Evolutionary conservation across 768 basidiomycete species (phyloP), one percentile per base, ranked within the genome.

Genomic region (Dictyophora rubrovolvata): DNA sequence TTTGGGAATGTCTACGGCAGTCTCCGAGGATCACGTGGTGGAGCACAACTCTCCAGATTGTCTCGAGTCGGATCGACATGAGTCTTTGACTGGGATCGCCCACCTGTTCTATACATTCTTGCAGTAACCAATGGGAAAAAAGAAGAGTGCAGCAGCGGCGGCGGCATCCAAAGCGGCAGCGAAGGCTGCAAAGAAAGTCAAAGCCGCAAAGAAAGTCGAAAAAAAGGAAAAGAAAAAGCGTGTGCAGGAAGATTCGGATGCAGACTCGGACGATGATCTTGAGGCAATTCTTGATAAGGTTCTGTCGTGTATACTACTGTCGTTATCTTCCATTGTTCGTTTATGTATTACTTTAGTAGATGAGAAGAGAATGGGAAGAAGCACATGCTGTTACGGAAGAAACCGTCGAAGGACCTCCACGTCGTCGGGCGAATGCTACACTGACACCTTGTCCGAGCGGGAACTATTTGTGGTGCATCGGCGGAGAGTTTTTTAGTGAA

Each of bases 401-500:
- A 68, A 73, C 88, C 1, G 87, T 86, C 0, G 81, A 86, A 65
- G 88, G 88, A 0, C 89, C 92, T 14, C 92, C 92, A 0, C 85
- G 84, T 53, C 75, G 88, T 53, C 78, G 93, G 47, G 90, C 90
- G 0, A 93, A 89, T 62, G 91, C 90, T 1, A 88, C 89, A 0
- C 70, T 94, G 16, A 87, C 86, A 0, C 73, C 89, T 0, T 92
- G 87, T 70, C 92, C 91, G 0, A 82, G 76, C 56, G 88, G 88
- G 48, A 87, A 85, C 61, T 79, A 91, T 68, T 73, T 93, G 0
- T 94, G 87, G 87, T 86, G 78, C 61, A 85, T 91, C 35, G 89
- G 89, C 0, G 89, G 90, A 6, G 91, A 93, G 67, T 91, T 84
- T 69, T 94, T 93, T 67, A 84, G 83, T 60, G 89, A 93, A 50